A percentile compares a stretch with the other conserved stretches of the same genome.
These are phyloP conservation scores for Marasmius sp. DNA, from an alignment of 1,284 basidiomycete genomes.

Conservation along the genomic window DNA sequence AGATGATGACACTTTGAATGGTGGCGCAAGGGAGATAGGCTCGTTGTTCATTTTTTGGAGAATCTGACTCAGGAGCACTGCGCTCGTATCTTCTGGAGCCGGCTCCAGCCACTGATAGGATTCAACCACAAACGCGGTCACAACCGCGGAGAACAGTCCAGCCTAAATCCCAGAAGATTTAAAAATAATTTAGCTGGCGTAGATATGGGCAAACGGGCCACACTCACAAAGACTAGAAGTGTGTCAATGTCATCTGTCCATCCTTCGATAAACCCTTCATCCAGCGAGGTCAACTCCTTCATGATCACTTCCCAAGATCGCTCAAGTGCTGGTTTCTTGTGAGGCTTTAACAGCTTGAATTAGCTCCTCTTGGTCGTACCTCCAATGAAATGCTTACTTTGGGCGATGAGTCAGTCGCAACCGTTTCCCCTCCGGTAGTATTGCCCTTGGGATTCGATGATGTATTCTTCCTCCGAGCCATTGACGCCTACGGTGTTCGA, in stretches of 20 bases:
- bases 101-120: constrained; percentile 1
- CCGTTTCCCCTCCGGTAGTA: too few relatives aligned
- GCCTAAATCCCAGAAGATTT: not conserved
- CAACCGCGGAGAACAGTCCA: constrained; percentile 2
- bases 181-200: not conserved
- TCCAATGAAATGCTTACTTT: too few relatives aligned
- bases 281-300: not conserved
- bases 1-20: not conserved
- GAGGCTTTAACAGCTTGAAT: too few relatives aligned
- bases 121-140: constrained; percentile 7
- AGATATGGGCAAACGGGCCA: not conserved
- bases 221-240: not conserved
- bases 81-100: not conserved
- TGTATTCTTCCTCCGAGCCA: too few relatives aligned
- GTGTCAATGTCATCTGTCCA: not conserved
- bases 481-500: too few relatives aligned
- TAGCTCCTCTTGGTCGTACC: too few relatives aligned
- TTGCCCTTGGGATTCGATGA: too few relatives aligned
- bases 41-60: not conserved
- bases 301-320: not conserved
- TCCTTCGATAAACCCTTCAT: not conserved
- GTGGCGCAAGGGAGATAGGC: not conserved
- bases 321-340: not conserved
- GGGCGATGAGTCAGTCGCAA: too few relatives aligned
- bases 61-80: not conserved